Conservation (phyloP, 257 asterid species). For the Striga asiatica region DNA sequence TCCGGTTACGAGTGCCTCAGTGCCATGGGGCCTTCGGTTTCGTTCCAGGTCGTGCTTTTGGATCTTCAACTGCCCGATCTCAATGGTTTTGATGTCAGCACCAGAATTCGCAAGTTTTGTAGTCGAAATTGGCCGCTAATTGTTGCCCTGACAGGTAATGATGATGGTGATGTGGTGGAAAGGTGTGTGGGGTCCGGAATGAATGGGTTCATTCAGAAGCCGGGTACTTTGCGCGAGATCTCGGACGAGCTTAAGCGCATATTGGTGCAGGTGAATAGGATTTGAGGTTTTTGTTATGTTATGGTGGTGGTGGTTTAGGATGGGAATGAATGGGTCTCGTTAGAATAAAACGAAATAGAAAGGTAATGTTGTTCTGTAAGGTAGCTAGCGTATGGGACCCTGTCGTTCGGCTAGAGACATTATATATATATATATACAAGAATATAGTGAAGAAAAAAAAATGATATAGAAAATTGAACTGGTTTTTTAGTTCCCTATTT, state of each 20-base stretch:
- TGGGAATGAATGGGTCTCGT: neutral
- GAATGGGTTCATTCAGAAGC: constrained; percentile 69
- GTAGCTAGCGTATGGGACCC: neutral
- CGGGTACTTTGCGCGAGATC: constrained; percentile 53
- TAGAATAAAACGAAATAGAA: constrained; percentile 19
- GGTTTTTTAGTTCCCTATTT: no score
- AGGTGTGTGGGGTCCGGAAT: constrained; percentile 60
- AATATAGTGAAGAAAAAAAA: constrained; percentile 21
- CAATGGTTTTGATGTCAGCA: constrained; percentile 69
- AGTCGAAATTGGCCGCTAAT: constrained; percentile 75
- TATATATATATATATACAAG: constrained; percentile 30
- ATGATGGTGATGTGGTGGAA: constrained; percentile 41
- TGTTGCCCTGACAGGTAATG: constrained; percentile 51
- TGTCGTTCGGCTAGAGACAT: constrained; percentile 26
- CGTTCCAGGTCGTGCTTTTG: constrained; percentile 48
- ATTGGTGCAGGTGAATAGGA: constrained; percentile 33
- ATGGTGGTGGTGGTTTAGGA: no score
- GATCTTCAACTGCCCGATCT: constrained; percentile 79
- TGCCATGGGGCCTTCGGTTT: constrained; percentile 42
- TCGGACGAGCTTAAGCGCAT: constrained; percentile 51
- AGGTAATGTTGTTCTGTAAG: constrained; percentile 10
- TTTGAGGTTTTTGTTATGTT: no score
- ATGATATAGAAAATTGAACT: constrained; percentile 39
- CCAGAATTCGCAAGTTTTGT: constrained; percentile 51
- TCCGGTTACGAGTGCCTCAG: constrained; percentile 72